phyloP scores from a whole-genome alignment of 352 stramenopile genomes.

The Globisporangium ultimum region DNA sequence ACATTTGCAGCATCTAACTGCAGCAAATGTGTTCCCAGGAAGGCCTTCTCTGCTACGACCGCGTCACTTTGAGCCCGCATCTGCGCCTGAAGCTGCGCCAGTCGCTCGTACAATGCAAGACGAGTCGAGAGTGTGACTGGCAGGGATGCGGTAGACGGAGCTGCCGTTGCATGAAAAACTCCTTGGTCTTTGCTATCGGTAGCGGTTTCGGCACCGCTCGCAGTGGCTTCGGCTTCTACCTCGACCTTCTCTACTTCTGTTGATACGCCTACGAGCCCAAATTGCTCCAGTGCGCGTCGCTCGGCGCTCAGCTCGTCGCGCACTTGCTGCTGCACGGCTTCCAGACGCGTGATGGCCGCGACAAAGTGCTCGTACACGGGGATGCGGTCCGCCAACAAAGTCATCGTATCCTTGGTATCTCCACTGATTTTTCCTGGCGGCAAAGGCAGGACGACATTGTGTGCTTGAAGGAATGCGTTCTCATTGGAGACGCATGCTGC shows the following conservation, averaged over 20 bases:
- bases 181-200: not conserved
- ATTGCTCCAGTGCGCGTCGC: slow-evolving; percentile 11
- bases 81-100: not conserved
- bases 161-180: not conserved
- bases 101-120: slow-evolving; percentile 10
- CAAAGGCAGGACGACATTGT: not conserved
- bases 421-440: too few relatives aligned
- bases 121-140: slow-evolving; percentile 3
- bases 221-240: not conserved
- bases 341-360: not conserved
- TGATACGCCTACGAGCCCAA: slow-evolving; percentile 4
- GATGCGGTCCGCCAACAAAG: not conserved
- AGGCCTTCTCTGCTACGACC: slow-evolving; percentile 14
- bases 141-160: not conserved
- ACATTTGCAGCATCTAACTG: slow-evolving; percentile 11
- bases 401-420: not conserved
- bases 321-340: slow-evolving; percentile 2
- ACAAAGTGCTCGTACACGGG: slow-evolving; percentile 9
- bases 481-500: not conserved
- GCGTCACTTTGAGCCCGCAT: not conserved
- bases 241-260: too few relatives aligned
- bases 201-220: not conserved
- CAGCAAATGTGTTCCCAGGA: slow-evolving; percentile 10
- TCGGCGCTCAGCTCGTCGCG: slow-evolving; percentile 18
- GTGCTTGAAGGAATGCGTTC: not conserved